Evolutionary conservation across 2,329 filamentous ascomycete genomes (phyloP), one percentile per base, ranked within the genome.

Genomic region (Fusarium penzigii): DNA sequence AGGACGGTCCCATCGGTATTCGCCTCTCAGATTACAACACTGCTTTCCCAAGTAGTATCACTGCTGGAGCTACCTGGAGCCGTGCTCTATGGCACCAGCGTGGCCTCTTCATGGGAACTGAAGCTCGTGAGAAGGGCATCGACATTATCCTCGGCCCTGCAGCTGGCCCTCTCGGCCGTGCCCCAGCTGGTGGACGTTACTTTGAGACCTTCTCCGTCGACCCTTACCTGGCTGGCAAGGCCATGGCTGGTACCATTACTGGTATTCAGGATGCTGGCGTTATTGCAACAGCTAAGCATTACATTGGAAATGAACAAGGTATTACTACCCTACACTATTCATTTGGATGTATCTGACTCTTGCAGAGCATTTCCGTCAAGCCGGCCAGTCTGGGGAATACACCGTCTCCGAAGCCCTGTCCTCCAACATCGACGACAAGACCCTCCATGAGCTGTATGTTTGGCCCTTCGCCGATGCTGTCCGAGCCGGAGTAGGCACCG

Each of bases 191-290:
- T 42, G 79, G 79, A 11, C 73, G 78, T 34, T 79, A 88, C 69
- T 89, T 87, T 87, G 86, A 88, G 68, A 82, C 80, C 1, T 83
- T 81, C 73, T 84, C 84, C 2, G 82, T 87, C 8, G 90, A 94
- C 61, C 89, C 90, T 3, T 88, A 88, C 46, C 75, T 91, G 47
- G 86, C 89, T 47, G 92, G 88, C 47, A 76, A 87, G 57, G 84
- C 85, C 48, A 86, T 92, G 61, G 84, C 84, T 38, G 79, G 89
- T 67, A 89, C 87, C 1, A 81, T 95, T 55, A 81, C 83, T 67
- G 92, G 92, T 55, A 92, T 95, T 42, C 92, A 96, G 69, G 83
- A 87, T 65, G 85, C 86, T 13, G 90, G 90, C 68, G 83, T 93
- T 48, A 88, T 96, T 72, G 90, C 92, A 55, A 92, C 88, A 64